Percentiles rank a stretch among this genome's conserved stretches.
Conservation (phyloP, 2,329 filamentous ascomycete species). For the Ustilaginoidea virens region DNA sequence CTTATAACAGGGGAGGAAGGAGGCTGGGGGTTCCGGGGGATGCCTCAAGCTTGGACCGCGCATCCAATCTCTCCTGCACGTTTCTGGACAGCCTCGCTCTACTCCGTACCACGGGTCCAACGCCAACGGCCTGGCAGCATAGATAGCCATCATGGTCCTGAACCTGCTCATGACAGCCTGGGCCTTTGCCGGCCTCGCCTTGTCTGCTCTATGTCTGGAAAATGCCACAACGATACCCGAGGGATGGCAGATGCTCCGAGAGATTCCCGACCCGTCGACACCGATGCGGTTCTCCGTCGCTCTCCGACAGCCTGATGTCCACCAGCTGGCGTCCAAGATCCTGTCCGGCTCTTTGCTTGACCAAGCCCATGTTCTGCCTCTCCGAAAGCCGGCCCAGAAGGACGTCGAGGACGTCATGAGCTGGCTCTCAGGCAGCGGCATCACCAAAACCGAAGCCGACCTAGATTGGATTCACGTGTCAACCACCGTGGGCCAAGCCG, state of each 20-base stretch:
- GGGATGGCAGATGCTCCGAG: conserved; percentile 15
- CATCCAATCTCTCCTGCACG: too few relatives aligned
- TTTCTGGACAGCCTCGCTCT: too few relatives aligned
- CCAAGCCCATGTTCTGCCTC: conserved; percentile 17
- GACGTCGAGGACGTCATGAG: conserved; percentile 20
- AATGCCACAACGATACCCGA: conserved; percentile 12
- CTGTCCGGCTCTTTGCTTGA: conserved; percentile 16
- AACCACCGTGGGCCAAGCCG: conserved; percentile 22
- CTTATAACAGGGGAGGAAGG: too few relatives aligned
- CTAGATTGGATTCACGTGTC: conserved; percentile 28
- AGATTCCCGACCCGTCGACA: conserved; percentile 10
- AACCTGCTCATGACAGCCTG: conserved; percentile 5
- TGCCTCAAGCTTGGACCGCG: too few relatives aligned
- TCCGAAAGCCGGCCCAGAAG: conserved; percentile 18
- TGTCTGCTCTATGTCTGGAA: conserved; percentile 12
- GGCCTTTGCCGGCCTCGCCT: conserved; percentile 11
- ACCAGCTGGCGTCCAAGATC: conserved; percentile 12
- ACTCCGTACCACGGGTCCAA: too few relatives aligned
- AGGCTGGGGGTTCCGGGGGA: too few relatives aligned
- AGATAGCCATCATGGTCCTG: conserved; percentile 7
- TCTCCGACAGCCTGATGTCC: conserved; percentile 16
- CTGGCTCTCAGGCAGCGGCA: conserved; percentile 26
- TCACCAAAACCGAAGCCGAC: conserved; percentile 16
- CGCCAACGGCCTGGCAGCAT: not conserved
- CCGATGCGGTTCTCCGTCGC: conserved; percentile 17